Evolutionary conservation across 1,139 yeast species (phyloP), one percentile per base, ranked within the genome.

Genomic region (Yamadazyma atlantica): DNA sequence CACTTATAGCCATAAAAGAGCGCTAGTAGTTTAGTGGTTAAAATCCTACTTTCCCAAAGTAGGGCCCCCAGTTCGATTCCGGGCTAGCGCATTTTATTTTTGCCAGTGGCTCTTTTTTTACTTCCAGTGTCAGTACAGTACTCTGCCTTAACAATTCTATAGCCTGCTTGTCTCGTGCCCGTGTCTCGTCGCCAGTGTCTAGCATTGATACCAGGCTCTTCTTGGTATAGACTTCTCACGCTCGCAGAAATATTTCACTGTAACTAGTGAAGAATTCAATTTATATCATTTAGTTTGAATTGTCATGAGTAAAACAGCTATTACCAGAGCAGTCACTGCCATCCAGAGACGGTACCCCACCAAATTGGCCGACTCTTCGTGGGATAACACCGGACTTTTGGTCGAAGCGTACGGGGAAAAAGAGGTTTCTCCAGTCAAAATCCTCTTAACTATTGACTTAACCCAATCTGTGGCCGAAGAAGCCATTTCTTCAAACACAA

Each of bases 371-470:
- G 97, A 90, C 51, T 71, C 73, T 31, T 60, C 90, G 1, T 92
- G 97, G 97, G 98, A 92, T 58, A 90, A 90, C 56, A 88, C 96
- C 0, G 97, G 97, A 0, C 67, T 90, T 38, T 63, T 92, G 31
- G 83, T 92, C 7, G 96, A 88, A 54, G 63, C 84, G 1, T 38
- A 64, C 78, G 28, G 33, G 23, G 50, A 46, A 13, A 26, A 32
- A 30, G 47, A 45, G n/a, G 40, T 57, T 7, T 43, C 54, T 1
- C 53, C 58, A 36, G 49, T 72, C 43, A 70, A 71, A 34, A 72
- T 92, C 2, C 64, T 92, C 21, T 66, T 92, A 35, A 79, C 98
- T 0, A 79, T 92, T 36, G 99, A 92, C 54, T 69, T 94, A 44
- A 92, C 98, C 0, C 78, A 78, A 35, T 57, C 79, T 0, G 99